phyloP scores from a whole-genome alignment of 495 filamentous ascomycete genomes.

The Xylaria cubensis region DNA sequence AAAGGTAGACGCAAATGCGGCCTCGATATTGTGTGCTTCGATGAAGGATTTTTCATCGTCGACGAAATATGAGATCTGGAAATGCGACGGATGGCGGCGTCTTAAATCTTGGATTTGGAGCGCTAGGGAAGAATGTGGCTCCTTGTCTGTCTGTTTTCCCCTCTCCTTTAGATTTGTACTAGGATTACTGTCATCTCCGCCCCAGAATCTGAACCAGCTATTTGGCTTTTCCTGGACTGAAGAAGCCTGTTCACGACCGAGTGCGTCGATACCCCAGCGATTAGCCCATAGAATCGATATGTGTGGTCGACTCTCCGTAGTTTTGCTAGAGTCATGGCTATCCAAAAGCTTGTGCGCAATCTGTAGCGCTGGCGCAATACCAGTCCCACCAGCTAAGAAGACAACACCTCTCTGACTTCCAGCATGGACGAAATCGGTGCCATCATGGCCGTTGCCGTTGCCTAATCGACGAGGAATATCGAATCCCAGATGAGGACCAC shows the following conservation, averaged over 20 bases:
- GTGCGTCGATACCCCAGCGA: constrained; percentile 45
- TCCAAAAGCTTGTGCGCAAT: constrained; percentile 65
- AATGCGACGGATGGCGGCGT: constrained; percentile 56
- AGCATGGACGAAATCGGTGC: not conserved
- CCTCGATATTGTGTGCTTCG: constrained; percentile 53
- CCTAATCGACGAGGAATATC: constrained; percentile 59
- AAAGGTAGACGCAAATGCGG: constrained; percentile 24
- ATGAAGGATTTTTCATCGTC: constrained; percentile 78
- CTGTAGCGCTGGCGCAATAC: constrained; percentile 90
- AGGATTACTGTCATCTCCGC: not conserved
- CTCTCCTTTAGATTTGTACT: not conserved
- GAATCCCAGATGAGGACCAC: constrained; percentile 79
- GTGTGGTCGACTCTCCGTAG: constrained; percentile 36
- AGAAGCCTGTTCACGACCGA: constrained; percentile 25
- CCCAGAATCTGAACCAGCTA: constrained; percentile 22
- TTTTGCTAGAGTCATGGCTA: constrained; percentile 41
- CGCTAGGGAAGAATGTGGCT: constrained; percentile 52
- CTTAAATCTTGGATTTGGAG: constrained; percentile 67
- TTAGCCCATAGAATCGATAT: constrained; percentile 52
- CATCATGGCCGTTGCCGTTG: not conserved
- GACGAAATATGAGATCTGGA: constrained; percentile 74
- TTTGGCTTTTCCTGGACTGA: not conserved
- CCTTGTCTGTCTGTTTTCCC: not conserved
- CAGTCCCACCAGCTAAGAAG: constrained; percentile 92
- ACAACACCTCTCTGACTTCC: constrained; percentile 54